phyloP scores from a whole-genome alignment of 2,329 filamentous ascomycete species.

The Colletotrichum lini region DNA sequence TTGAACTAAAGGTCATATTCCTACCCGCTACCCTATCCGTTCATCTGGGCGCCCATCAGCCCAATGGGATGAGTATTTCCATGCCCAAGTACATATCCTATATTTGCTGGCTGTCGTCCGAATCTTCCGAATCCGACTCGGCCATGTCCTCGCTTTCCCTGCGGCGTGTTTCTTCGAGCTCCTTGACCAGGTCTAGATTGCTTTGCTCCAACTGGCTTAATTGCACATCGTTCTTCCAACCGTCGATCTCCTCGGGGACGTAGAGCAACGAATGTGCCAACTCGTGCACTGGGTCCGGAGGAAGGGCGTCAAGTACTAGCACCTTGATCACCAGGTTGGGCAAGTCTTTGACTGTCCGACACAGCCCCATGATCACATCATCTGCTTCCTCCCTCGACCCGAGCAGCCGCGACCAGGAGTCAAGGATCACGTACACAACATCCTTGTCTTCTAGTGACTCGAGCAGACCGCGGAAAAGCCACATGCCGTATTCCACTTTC shows the following conservation, averaged over 20 bases:
- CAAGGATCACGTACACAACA: neutral
- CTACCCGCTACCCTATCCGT: too few species aligned
- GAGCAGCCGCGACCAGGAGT: neutral
- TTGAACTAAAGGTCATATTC: too few species aligned
- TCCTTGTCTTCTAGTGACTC: neutral
- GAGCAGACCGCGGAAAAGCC: neutral
- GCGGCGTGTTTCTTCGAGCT: neutral
- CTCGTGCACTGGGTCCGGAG: neutral
- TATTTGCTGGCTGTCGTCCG: neutral
- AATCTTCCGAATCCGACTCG: neutral
- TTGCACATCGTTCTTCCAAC: neutral
- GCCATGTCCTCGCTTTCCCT: neutral
- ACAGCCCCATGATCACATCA: neutral
- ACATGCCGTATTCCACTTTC: neutral
- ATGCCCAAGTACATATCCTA: neutral
- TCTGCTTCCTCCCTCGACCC: neutral
- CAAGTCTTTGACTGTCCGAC: neutral
- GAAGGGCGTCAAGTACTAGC: neutral
- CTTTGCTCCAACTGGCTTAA: neutral
- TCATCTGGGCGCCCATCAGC: too few species aligned
- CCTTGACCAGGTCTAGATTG: neutral
- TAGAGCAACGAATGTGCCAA: neutral
- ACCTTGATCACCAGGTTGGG: neutral
- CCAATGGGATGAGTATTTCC: too few species aligned
- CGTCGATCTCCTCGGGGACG: neutral